Evolutionary conservation across 73 alveolate species (phyloP).

Genomic region (Tetrahymena borealis): DNA sequence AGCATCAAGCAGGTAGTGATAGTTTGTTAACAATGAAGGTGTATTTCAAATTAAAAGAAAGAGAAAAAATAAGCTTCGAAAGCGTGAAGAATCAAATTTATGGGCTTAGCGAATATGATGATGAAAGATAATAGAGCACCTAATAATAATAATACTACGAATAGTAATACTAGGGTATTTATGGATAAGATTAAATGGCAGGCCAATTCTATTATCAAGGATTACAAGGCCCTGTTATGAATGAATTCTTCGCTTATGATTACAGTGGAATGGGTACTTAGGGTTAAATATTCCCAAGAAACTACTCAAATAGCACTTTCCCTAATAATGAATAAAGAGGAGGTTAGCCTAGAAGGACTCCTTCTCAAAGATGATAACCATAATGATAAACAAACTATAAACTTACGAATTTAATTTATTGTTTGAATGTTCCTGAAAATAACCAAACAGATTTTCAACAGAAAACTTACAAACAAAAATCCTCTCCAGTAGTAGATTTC

Average conservation of each 20-base stretch:
- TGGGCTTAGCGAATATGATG: neutral
- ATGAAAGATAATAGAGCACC: neutral
- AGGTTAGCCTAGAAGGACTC: neutral
- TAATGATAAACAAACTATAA: neutral
- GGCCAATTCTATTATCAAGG: neutral
- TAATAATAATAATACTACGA: neutral
- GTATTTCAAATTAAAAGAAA: slow-evolving; percentile 55
- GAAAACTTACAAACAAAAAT: no score
- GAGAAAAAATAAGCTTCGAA: neutral
- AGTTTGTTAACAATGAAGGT: slow-evolving; percentile 71
- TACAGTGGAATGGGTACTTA: neutral
- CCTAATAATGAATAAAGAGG: neutral
- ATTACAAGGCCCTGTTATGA: neutral
- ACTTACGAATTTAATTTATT: no score
- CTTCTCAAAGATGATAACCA: neutral
- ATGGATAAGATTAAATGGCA: neutral
- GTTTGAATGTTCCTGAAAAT: no score
- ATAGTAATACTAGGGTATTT: neutral
- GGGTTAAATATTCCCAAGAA: neutral
- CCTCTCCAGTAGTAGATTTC: no score
- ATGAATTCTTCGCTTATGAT: neutral
- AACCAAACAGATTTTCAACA: no score
- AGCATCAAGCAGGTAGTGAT: slow-evolving; percentile 91
- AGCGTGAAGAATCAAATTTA: neutral
- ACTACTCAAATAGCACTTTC: neutral